Base-by-base conservation (phyloP, 176 grass and related monocot species). In the barley (Hordeum vulgare) region DNA sequence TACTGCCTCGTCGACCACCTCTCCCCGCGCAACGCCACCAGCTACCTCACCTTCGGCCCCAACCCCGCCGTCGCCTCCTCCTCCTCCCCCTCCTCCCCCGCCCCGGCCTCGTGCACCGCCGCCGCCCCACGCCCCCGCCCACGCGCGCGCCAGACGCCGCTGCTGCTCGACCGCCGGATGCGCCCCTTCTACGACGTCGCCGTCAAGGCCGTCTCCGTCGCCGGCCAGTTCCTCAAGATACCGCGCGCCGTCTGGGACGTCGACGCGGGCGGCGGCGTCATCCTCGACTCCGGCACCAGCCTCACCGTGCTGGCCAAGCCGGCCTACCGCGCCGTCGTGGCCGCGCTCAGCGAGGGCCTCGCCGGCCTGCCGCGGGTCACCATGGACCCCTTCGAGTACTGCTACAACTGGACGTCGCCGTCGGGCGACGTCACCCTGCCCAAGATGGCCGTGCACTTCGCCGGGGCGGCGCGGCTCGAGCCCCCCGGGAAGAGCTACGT, bases 1-100 rank as follows among this genome's bases (percentile, higher is more conserved):
- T 99, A 99, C 88, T 99, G 97, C 89, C 92, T 99, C n/a, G 97
- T 99, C 41, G 97, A 99, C 89, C 97, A 99, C 91, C 93, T 99
- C 31, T 68, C 90, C 60, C 97, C 93, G 7, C 93, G 91, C 51
- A 96, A 96, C 84, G 82, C 84, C 68, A 91, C 93, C 26, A 91
- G 90, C 85, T 91, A 90, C 83, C 89, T 96, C 87, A 94, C 91
- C 78, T 94, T 96, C 75, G 93, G 93, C 4, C 89, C 85, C 51
- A 90, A 90, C 80, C 85, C 85, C 8, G 85, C 80, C 28, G 40
- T 90, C 31, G 69, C 78, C 4, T 3, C 77, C 3, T 2, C 42
- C 1, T 3, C 65, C 3, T 41, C 56, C 0, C 20, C 71, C 25
- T 4, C 69, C 8, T 33, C 49, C 3, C 33, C 25, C 31, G 10